Evolutionary conservation across 1,139 yeast species (phyloP), one percentile per base, ranked within the genome.

Genomic region (Taphrina pruni): DNA sequence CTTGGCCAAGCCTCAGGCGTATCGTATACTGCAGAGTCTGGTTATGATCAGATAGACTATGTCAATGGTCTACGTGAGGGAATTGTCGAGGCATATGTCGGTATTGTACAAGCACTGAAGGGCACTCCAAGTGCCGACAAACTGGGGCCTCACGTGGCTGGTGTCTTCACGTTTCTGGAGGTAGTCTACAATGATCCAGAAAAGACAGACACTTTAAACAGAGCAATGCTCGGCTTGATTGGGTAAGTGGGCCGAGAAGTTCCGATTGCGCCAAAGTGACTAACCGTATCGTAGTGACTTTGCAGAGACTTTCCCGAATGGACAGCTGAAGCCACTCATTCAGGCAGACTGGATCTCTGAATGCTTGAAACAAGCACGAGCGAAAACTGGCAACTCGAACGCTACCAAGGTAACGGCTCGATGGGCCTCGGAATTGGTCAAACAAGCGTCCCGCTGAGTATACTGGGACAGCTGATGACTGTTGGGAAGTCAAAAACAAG

Each of bases 51-150:
- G 35, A 82, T 87, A 71, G 97, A 93, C 73, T 91, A 90, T 75
- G 85, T 88, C 57, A 81, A 86, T 73, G 83, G 83, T 69, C 86
- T 94, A 65, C 87, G 88, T 74, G 97, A 92, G 79, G 84, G 98
- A 7, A 93, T 93, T 14, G 83, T 94, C 75, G 98, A 94, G 78
- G 93, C 97, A 61, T 94, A 91, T 78, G 97, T 93, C 55, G 99
- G 99, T 72, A 88, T 94, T 70, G 92, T 93, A 70, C 93, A 96
- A 56, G 98, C 98, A 12, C 80, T 91, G 74, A 71, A 71, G 50
- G 67, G 69, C 6, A 86, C 86, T 70, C 88, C 85, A 67, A 70
- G 69, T 45, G 91, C 97, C n/a, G 85, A 85, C 66, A 84, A 85
- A 36, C 79, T 94, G 67, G 82, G 79, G 73, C 89, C 88, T 58